phyloP scores from a whole-genome alignment of 495 filamentous ascomycete species.

The Penicillium alfredii region DNA sequence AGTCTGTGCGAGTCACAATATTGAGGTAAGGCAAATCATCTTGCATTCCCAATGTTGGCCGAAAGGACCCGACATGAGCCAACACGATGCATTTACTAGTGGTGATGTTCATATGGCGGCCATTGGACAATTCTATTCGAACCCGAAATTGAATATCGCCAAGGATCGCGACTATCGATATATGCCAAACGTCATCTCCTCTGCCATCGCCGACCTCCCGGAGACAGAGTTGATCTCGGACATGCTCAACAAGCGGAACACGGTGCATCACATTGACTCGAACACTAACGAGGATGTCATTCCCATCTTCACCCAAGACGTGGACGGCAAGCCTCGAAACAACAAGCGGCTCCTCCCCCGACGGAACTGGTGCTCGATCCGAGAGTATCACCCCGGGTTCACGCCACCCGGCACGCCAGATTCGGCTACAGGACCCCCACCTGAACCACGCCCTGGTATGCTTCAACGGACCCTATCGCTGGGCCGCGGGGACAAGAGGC shows the following conservation, averaged over 20 bases:
- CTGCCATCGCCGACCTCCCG: conserved; percentile 86
- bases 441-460: conserved; percentile 43
- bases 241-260: conserved; percentile 88
- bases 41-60: background rate
- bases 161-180: conserved; percentile 89
- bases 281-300: conserved; percentile 95
- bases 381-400: conserved; percentile 65
- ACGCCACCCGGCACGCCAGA: conserved; percentile 63
- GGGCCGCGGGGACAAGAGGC: conserved; percentile 46
- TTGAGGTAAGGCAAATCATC: conserved; percentile 49
- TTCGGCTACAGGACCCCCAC: conserved; percentile 18
- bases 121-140: conserved; percentile 90
- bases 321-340: conserved; percentile 81
- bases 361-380: conserved; percentile 88
- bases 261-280: conserved; percentile 68
- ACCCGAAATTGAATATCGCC: conserved; percentile 65
- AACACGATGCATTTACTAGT: conserved; percentile 30
- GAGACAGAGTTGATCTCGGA: conserved; percentile 87
- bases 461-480: conserved; percentile 59
- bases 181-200: conserved; percentile 86
- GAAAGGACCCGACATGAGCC: conserved; percentile 5
- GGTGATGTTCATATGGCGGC: conserved; percentile 93
- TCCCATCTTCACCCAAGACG: conserved; percentile 81
- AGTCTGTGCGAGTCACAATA: conserved; percentile 86
- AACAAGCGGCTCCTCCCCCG: conserved; percentile 89